These are phyloP conservation scores for Micractinium sp. DNA, from an alignment of 139 green algal genomes.

Conservation along the genomic window DNA sequence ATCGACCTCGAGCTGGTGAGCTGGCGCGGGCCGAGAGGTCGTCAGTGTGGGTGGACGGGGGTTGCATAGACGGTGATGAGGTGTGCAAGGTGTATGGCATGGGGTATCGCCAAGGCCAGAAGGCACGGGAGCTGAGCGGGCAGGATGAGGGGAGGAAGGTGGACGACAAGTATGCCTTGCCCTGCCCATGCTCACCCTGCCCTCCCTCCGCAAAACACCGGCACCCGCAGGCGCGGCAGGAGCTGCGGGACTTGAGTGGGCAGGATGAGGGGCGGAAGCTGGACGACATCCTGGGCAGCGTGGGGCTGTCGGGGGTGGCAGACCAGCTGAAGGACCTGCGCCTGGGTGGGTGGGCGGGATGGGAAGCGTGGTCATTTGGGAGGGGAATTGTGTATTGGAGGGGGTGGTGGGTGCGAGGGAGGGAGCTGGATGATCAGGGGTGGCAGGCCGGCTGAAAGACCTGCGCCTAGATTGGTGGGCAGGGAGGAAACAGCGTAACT, in stretches of 20 bases:
- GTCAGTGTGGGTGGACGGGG: neutral
- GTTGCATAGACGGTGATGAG: neutral
- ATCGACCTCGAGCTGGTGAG: constrained; percentile 71
- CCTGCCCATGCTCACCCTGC: neutral
- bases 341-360: constrained; percentile 64
- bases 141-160: neutral
- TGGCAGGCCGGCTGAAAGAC: too few species aligned
- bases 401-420: too few species aligned
- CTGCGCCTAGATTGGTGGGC: too few species aligned
- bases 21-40: neutral
- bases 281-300: constrained; percentile 75
- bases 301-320: constrained; percentile 81
- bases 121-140: too few species aligned
- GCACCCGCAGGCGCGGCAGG: constrained; percentile 57
- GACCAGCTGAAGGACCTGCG: constrained; percentile 84
- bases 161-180: neutral
- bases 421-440: too few species aligned
- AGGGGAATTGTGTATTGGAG: too few species aligned
- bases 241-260: constrained; percentile 63
- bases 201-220: neutral
- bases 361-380: too few species aligned
- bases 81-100: neutral
- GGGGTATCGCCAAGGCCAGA: too few species aligned
- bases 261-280: constrained; percentile 62
- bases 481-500: too few species aligned